phyloP scores from a whole-genome alignment of 495 filamentous ascomycete species.

The Alectoria sarmentosa region DNA sequence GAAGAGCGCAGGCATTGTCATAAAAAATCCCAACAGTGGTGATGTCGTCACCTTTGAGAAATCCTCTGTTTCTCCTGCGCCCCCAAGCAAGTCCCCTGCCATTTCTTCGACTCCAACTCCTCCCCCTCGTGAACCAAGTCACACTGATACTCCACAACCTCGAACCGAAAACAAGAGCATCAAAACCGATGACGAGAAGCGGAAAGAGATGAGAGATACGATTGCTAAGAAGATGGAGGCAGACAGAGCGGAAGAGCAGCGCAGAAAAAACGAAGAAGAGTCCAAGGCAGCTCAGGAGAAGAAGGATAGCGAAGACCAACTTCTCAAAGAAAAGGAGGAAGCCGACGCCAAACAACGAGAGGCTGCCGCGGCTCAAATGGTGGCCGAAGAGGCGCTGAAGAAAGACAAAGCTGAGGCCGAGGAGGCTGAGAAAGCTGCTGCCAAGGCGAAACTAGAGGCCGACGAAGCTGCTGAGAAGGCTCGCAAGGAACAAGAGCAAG shows the following conservation, averaged over 20 bases:
- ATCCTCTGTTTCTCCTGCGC: constrained; percentile 47
- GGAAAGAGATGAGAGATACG: constrained; percentile 59
- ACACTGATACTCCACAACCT: constrained; percentile 44
- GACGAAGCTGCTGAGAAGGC: constrained; percentile 39
- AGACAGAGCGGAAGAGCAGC: constrained; percentile 46
- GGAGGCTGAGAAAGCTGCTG: constrained; percentile 31
- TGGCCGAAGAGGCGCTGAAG: constrained; percentile 39
- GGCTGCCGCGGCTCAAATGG: constrained; percentile 39
- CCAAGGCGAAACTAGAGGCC: constrained; percentile 30
- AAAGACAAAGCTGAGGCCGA: constrained; percentile 42
- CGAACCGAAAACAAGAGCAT: constrained; percentile 51
- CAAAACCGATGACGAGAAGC: constrained; percentile 65
- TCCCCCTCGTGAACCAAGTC: constrained; percentile 47
- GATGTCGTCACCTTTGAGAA: constrained; percentile 53
- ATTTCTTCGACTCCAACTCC: constrained; percentile 57
- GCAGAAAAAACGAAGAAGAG: constrained; percentile 44
- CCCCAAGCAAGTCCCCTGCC: constrained; percentile 46
- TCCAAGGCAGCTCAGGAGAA: constrained; percentile 42
- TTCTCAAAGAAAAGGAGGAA: constrained; percentile 34
- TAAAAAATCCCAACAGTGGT: constrained; percentile 72
- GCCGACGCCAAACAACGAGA: constrained; percentile 34
- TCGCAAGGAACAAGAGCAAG: constrained; percentile 36
- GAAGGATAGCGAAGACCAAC: constrained; percentile 42
- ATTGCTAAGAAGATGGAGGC: constrained; percentile 56
- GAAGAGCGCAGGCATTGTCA: constrained; percentile 62